Evolutionary conservation across 2,329 filamentous ascomycete species (phyloP).

Genomic region (Penicillium sp.): DNA sequence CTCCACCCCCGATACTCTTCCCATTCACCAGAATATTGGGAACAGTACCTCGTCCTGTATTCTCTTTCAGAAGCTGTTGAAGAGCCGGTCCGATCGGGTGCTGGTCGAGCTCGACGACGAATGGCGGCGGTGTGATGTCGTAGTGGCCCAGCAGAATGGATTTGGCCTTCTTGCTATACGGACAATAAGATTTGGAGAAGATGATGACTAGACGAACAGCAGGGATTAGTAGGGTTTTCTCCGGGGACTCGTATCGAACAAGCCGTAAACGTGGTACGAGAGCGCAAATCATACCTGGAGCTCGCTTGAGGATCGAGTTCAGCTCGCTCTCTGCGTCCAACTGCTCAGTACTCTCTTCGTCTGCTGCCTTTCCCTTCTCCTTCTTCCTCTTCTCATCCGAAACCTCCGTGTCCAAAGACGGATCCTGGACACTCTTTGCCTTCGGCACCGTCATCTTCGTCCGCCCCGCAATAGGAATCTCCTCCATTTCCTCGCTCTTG

Average conservation of each 20-base stretch:
- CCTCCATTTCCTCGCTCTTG: slow-evolving; percentile 44
- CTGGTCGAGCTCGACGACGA: slow-evolving; percentile 86
- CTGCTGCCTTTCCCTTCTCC: slow-evolving; percentile 26
- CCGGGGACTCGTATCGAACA: background rate
- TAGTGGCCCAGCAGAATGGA: slow-evolving; percentile 81
- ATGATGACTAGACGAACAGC: slow-evolving; percentile 70
- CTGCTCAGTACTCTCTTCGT: slow-evolving; percentile 58
- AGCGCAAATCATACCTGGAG: slow-evolving; percentile 65
- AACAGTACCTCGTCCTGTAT: slow-evolving; percentile 81
- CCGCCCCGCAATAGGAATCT: slow-evolving; percentile 56
- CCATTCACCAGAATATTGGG: slow-evolving; percentile 90
- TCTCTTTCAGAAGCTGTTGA: slow-evolving; percentile 69
- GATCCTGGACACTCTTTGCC: slow-evolving; percentile 30
- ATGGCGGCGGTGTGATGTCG: slow-evolving; percentile 76
- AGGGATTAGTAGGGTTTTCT: background rate
- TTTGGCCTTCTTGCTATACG: slow-evolving; percentile 83
- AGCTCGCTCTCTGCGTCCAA: slow-evolving; percentile 66
- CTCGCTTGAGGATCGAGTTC: slow-evolving; percentile 76
- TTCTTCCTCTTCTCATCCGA: slow-evolving; percentile 9
- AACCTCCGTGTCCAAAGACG: slow-evolving; percentile 1
- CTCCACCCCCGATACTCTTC: slow-evolving; percentile 84
- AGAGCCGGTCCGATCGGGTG: slow-evolving; percentile 73
- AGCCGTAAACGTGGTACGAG: background rate
- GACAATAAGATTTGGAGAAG: slow-evolving; percentile 95
- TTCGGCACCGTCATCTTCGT: slow-evolving; percentile 52